phyloP scores from a whole-genome alignment of 1,139 yeast genomes.

The Trichomonascaceae sp. region DNA sequence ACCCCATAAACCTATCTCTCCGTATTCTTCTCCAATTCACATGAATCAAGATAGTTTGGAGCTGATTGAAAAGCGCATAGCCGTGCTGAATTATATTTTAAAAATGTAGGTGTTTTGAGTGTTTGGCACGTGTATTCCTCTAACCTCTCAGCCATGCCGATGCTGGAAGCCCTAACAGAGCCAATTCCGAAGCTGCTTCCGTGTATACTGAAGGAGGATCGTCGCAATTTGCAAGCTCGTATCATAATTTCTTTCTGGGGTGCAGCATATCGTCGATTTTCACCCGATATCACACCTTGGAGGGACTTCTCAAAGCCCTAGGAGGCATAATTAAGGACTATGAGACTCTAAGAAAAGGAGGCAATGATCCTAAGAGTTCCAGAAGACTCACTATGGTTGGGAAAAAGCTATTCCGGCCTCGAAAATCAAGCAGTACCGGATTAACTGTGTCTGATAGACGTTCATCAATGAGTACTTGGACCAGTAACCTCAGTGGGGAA shows the following conservation, averaged over 20 bases:
- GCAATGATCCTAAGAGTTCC: constrained; percentile 4
- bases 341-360: constrained; percentile 6
- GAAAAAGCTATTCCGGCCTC: constrained; percentile 6
- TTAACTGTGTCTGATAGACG: not conserved
- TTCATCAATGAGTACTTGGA: constrained; percentile 4
- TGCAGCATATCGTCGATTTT: constrained; percentile 6
- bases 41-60: constrained; percentile 7
- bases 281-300: constrained; percentile 3
- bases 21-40: not conserved
- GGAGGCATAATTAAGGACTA: constrained; percentile 8
- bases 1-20: not conserved
- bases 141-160: not conserved
- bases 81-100: constrained; percentile 24
- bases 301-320: constrained; percentile 6
- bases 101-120: constrained; percentile 21
- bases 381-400: constrained; percentile 4
- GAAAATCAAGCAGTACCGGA: not conserved
- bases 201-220: not conserved
- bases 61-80: constrained; percentile 20
- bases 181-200: not conserved
- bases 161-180: not conserved
- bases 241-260: constrained; percentile 6
- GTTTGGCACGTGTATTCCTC: not conserved
- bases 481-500: not conserved
- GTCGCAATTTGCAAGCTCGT: constrained; percentile 1